Conservation (phyloP, 2,329 filamentous ascomycete species). For the Aspergillus phoenicis region DNA sequence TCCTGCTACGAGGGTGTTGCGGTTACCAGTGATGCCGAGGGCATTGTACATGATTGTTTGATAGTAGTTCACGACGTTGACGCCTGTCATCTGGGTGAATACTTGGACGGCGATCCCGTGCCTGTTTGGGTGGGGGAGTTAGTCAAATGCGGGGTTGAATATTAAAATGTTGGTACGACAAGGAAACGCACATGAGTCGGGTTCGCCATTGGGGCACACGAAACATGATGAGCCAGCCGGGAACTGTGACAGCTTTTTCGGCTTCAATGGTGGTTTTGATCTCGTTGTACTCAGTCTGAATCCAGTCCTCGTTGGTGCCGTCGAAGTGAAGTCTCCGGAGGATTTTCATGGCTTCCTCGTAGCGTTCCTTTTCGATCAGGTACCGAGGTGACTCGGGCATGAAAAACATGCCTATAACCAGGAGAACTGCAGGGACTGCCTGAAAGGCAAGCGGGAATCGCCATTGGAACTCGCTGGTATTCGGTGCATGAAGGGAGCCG, state of each 20-base stretch:
- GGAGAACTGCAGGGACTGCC: slow-evolving; percentile 44
- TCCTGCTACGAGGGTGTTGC: slow-evolving; percentile 58
- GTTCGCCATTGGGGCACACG: slow-evolving; percentile 56
- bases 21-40: slow-evolving; percentile 59
- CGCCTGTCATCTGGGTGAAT: slow-evolving; percentile 60
- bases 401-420: slow-evolving; percentile 38
- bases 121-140: slow-evolving; percentile 9
- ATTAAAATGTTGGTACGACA: no score
- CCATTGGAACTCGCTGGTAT: slow-evolving; percentile 38
- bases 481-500: slow-evolving; percentile 43
- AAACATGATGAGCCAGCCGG: slow-evolving; percentile 44
- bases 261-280: slow-evolving; percentile 57
- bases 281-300: slow-evolving; percentile 45
- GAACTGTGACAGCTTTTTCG: slow-evolving; percentile 57
- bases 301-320: slow-evolving; percentile 59
- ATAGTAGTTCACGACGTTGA: slow-evolving; percentile 48
- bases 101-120: slow-evolving; percentile 65
- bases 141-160: background rate
- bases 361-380: slow-evolving; percentile 46
- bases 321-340: slow-evolving; percentile 59
- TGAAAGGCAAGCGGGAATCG: slow-evolving; percentile 39
- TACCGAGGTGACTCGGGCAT: slow-evolving; percentile 41
- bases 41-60: slow-evolving; percentile 44
- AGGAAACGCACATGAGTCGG: slow-evolving; percentile 51
- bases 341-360: slow-evolving; percentile 53